These are phyloP conservation scores for Neurospora sp. DNA, from an alignment of 495 filamentous ascomycete genomes.

Conservation along the genomic window DNA sequence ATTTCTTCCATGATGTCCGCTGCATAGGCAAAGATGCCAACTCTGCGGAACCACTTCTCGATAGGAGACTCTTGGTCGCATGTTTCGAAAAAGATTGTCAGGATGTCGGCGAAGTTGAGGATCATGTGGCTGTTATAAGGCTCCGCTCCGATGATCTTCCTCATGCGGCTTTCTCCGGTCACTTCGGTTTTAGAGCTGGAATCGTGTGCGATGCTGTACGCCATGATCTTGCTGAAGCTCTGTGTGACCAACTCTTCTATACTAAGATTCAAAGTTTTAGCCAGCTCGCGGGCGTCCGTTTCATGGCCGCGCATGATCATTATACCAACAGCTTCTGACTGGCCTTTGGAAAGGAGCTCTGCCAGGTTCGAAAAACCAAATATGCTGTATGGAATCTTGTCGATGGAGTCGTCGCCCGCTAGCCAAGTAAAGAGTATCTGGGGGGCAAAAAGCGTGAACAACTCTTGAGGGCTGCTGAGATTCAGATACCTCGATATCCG, in stretches of 20 bases:
- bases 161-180: slow-evolving; percentile 57
- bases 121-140: slow-evolving; percentile 50
- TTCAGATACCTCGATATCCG: slow-evolving; percentile 54
- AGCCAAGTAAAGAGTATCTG: slow-evolving; percentile 95
- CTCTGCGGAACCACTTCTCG: slow-evolving; percentile 61
- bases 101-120: slow-evolving; percentile 61
- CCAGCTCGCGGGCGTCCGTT: slow-evolving; percentile 48
- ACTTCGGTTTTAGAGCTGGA: slow-evolving; percentile 50
- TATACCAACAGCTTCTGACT: slow-evolving; percentile 72
- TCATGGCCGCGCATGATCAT: slow-evolving; percentile 74
- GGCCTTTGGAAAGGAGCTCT: slow-evolving; percentile 61
- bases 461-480: slow-evolving; percentile 49
- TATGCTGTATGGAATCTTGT: slow-evolving; percentile 64
- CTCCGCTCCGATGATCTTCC: slow-evolving; percentile 58
- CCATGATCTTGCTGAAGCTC: slow-evolving; percentile 72
- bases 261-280: slow-evolving; percentile 42
- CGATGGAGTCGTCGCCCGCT: slow-evolving; percentile 49
- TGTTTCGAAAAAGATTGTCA: slow-evolving; percentile 67
- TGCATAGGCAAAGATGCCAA: slow-evolving; percentile 46
- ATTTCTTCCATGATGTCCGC: slow-evolving; percentile 57
- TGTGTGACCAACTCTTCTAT: slow-evolving; percentile 46
- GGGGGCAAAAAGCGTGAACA: slow-evolving; percentile 82
- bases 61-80: slow-evolving; percentile 58
- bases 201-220: slow-evolving; percentile 76
- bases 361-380: slow-evolving; percentile 65